Percentiles rank a stretch among this genome's conserved stretches.
These are phyloP conservation scores for Nemophila menziesii DNA, from an alignment of 257 asterid species.

Conservation along the genomic window DNA sequence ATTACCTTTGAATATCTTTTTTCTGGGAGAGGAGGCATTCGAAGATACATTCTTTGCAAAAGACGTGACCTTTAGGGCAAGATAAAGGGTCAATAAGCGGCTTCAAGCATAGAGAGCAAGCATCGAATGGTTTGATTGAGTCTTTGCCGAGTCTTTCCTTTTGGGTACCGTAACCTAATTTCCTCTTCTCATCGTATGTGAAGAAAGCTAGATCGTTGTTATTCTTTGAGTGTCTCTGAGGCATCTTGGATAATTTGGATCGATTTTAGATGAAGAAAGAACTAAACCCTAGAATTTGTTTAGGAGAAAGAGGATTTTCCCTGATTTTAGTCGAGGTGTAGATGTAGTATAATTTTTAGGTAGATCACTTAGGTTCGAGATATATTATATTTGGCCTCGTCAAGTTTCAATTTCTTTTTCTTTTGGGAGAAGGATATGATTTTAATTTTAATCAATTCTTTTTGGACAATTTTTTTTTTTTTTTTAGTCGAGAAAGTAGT, in stretches of 20 bases:
- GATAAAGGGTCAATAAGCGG: constrained; percentile 74
- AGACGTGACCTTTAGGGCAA: constrained; percentile 80
- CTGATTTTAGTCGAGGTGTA: no score
- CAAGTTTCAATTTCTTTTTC: no score
- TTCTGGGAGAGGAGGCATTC: constrained; percentile 86
- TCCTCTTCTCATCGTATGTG: constrained; percentile 95
- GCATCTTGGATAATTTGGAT: constrained; percentile 34
- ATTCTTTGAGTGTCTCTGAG: constrained; percentile 98
- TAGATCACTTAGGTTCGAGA: no score
- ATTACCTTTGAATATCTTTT: constrained; percentile 74
- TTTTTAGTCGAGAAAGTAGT: no score
- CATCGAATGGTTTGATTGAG: constrained; percentile 86
- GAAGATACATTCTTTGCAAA: constrained; percentile 84
- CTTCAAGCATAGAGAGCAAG: constrained; percentile 90
- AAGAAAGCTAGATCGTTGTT: constrained; percentile 92
- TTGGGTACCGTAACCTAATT: constrained; percentile 93
- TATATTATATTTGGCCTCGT: no score
- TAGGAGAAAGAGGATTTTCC: no score
- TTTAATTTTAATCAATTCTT: no score
- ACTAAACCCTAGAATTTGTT: neutral
- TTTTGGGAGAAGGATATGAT: no score
- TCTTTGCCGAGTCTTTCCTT: constrained; percentile 86
- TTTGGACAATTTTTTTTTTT: no score
- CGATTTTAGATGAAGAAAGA: neutral
- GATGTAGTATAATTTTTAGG: no score